These are phyloP conservation scores for Suillus subalutaceus DNA, from an alignment of 768 basidiomycete species.

Conservation along the genomic window DNA sequence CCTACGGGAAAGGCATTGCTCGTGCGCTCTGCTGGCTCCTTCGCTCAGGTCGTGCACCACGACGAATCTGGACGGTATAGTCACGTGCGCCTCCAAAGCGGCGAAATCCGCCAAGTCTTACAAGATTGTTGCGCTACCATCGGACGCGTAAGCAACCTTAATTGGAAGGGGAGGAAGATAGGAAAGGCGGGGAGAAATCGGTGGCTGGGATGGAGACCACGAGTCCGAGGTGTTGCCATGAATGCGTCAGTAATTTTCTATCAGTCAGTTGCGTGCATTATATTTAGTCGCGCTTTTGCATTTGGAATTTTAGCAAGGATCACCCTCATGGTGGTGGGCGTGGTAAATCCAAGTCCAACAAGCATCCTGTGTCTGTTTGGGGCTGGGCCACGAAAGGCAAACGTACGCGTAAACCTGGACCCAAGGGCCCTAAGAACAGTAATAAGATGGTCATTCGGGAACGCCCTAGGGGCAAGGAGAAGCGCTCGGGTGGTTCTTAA, in stretches of 20 bases:
- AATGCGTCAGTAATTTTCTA: slow-evolving; percentile 68
- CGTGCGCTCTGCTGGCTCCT: slow-evolving; percentile 88
- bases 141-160: slow-evolving; percentile 87
- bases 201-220: slow-evolving; percentile 85
- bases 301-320: slow-evolving; percentile 57
- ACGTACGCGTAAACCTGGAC: slow-evolving; percentile 90
- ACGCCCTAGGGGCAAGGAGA: slow-evolving; percentile 74
- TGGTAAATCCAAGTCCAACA: slow-evolving; percentile 97
- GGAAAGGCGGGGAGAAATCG: slow-evolving; percentile 92
- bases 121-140: slow-evolving; percentile 86
- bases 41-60: slow-evolving; percentile 79
- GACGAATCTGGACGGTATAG: slow-evolving; percentile 72
- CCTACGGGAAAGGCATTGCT: slow-evolving; percentile 79
- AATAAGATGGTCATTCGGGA: slow-evolving; percentile 90
- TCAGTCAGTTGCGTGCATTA: slow-evolving; percentile 6
- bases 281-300: background rate
- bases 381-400: slow-evolving; percentile 93
- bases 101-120: slow-evolving; percentile 87
- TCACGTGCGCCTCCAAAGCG: slow-evolving; percentile 86
- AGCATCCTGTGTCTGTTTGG: slow-evolving; percentile 90
- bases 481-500: slow-evolving; percentile 28
- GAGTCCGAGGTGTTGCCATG: slow-evolving; percentile 95
- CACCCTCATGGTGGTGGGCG: slow-evolving; percentile 98
- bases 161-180: slow-evolving; percentile 82
- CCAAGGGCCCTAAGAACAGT: slow-evolving; percentile 86